A percentile compares a stretch with the other conserved stretches of the same genome.
These are phyloP conservation scores for Fusarium xylarioides DNA, from an alignment of 2,329 filamentous ascomycete genomes.

Conservation along the genomic window DNA sequence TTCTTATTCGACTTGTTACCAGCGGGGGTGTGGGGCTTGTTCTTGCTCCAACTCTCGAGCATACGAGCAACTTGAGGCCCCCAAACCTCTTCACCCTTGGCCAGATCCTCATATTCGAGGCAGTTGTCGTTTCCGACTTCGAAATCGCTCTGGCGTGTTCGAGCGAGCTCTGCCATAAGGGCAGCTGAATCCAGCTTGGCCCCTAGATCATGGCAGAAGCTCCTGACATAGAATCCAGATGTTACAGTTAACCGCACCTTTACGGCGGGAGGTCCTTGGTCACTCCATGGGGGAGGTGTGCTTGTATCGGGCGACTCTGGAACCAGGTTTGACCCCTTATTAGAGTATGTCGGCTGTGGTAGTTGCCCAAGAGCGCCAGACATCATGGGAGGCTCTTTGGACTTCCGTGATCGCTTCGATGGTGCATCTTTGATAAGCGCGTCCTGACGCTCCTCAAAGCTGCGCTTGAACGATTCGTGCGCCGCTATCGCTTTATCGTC, in stretches of 20 bases:
- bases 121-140: slow-evolving; percentile 74
- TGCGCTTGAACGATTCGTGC: slow-evolving; percentile 66
- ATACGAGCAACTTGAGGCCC: slow-evolving; percentile 72
- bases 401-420: slow-evolving; percentile 45
- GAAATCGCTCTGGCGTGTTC: slow-evolving; percentile 85
- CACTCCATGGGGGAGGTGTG: slow-evolving; percentile 65
- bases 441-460: slow-evolving; percentile 67
- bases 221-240: slow-evolving; percentile 96
- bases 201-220: slow-evolving; percentile 91
- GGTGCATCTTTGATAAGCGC: slow-evolving; percentile 63
- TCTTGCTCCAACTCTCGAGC: slow-evolving; percentile 55
- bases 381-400: slow-evolving; percentile 59
- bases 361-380: slow-evolving; percentile 65
- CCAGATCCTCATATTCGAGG: slow-evolving; percentile 80
- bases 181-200: slow-evolving; percentile 81
- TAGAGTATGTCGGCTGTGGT: slow-evolving; percentile 53
- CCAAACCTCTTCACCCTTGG: slow-evolving; percentile 82
- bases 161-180: slow-evolving; percentile 85
- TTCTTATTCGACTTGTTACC: slow-evolving; percentile 39
- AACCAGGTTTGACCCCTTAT: slow-evolving; percentile 62
- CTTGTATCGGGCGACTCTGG: slow-evolving; percentile 57
- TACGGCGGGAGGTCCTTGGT: slow-evolving; percentile 76
- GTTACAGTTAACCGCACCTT: slow-evolving; percentile 91
- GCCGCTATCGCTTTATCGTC: slow-evolving; percentile 64
- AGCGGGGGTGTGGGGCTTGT: slow-evolving; percentile 28